Percentiles rank a stretch among this genome's conserved stretches.
Conservation (phyloP, 2,329 filamentous ascomycete genomes). For the Xylariaceae sp. region DNA sequence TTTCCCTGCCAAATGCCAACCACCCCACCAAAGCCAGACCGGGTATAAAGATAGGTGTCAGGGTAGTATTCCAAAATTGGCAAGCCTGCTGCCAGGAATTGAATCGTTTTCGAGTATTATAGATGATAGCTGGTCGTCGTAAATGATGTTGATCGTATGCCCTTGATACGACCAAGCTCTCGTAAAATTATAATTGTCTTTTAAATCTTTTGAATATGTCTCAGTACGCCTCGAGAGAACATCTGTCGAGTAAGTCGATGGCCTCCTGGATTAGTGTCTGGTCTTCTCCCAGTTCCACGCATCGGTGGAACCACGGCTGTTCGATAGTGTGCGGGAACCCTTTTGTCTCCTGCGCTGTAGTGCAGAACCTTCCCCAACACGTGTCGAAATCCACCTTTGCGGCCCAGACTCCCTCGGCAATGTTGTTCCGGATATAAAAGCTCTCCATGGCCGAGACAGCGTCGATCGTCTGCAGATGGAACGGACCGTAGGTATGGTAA, state of each 20-base stretch:
- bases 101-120: too few species aligned
- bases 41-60: too few species aligned
- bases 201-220: not conserved
- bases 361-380: conserved; percentile 21
- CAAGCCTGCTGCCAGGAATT: too few species aligned
- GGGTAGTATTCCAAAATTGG: too few species aligned
- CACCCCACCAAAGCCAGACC: too few species aligned
- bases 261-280: conserved; percentile 23
- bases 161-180: too few species aligned
- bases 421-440: conserved; percentile 21
- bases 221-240: conserved; percentile 18
- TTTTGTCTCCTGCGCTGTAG: conserved; percentile 6
- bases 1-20: too few species aligned
- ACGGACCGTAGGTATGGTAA: conserved; percentile 22
- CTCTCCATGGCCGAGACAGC: conserved; percentile 27
- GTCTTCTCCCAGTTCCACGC: conserved; percentile 26
- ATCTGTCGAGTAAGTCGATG: conserved; percentile 24
- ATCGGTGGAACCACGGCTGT: conserved; percentile 28
- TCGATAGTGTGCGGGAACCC: conserved; percentile 27
- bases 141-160: too few species aligned
- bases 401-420: conserved; percentile 14
- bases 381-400: conserved; percentile 21
- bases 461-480: conserved; percentile 29
- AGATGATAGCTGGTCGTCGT: too few species aligned
- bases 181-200: too few species aligned